Conservation (phyloP, 2,329 filamentous ascomycete species). For the Cladosporium phlei region DNA sequence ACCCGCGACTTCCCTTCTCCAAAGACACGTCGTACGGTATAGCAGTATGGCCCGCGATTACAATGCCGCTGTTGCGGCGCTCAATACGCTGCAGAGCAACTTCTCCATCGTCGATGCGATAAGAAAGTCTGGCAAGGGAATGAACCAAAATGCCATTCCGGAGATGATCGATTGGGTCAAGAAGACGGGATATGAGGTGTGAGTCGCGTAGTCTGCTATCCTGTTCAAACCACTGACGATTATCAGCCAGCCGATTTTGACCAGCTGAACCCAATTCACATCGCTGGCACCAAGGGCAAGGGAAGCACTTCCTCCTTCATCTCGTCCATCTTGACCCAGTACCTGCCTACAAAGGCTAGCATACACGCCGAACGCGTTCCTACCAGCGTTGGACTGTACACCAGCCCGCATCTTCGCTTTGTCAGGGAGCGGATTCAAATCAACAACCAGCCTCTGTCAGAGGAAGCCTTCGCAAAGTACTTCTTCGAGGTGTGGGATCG, state of each 20-base stretch:
- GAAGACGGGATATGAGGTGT: conserved; percentile 69
- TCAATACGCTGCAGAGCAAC: conserved; percentile 77
- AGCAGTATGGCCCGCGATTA: conserved; percentile 24
- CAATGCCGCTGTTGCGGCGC: conserved; percentile 62
- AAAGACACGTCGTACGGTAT: conserved; percentile 3
- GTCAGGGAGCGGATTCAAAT: conserved; percentile 82
- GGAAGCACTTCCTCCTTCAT: conserved; percentile 82
- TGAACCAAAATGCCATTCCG: conserved; percentile 71
- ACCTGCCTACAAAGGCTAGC: conserved; percentile 40
- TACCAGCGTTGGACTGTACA: conserved; percentile 65
- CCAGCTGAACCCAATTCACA: conserved; percentile 64
- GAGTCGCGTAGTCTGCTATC: conserved; percentile 27
- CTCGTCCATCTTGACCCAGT: conserved; percentile 69
- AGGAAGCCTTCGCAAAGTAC: conserved; percentile 65
- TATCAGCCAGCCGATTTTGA: conserved; percentile 57
- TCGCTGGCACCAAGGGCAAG: conserved; percentile 93
- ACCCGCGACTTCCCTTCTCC: conserved; percentile 8
- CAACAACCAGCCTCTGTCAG: conserved; percentile 64
- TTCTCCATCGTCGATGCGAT: conserved; percentile 72
- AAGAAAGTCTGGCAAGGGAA: conserved; percentile 64
- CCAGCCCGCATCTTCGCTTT: conserved; percentile 77
- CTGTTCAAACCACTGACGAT: conserved; percentile 13
- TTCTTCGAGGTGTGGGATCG: conserved; percentile 83
- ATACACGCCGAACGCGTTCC: conserved; percentile 28
- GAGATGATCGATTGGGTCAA: conserved; percentile 76